Evolutionary conservation across 2,329 filamentous ascomycete species (phyloP).

Genomic region (Pseudocercospora eumusae): DNA sequence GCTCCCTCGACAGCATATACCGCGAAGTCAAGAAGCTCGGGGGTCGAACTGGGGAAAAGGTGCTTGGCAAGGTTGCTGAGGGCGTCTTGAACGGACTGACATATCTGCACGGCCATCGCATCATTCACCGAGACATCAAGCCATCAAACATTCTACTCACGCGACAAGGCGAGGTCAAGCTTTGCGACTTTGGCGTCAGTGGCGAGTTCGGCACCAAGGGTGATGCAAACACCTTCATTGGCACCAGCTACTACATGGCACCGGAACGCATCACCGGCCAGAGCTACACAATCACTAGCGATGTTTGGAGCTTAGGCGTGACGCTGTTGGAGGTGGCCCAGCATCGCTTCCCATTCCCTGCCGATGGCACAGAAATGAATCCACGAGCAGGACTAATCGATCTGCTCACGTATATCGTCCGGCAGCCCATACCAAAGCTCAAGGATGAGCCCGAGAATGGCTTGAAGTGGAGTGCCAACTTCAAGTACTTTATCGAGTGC

Average conservation of each 20-base stretch:
- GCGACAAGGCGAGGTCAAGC: slow-evolving; percentile 88
- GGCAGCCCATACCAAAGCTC: slow-evolving; percentile 89
- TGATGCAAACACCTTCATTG: slow-evolving; percentile 98
- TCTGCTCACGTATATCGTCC: slow-evolving; percentile 93
- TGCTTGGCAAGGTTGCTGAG: slow-evolving; percentile 93
- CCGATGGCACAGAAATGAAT: slow-evolving; percentile 93
- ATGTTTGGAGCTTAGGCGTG: slow-evolving; percentile 97
- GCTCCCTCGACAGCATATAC: slow-evolving; percentile 94
- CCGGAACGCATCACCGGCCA: slow-evolving; percentile 97
- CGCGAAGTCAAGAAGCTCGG: slow-evolving; percentile 94
- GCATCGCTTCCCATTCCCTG: slow-evolving; percentile 96
- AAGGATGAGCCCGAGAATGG: slow-evolving; percentile 80
- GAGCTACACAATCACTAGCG: slow-evolving; percentile 96
- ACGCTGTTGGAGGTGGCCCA: slow-evolving; percentile 99
- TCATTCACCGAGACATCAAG: slow-evolving; percentile 99
- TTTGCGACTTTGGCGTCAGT: slow-evolving; percentile 97
- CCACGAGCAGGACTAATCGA: slow-evolving; percentile 91
- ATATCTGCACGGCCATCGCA: slow-evolving; percentile 92
- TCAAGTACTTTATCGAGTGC: slow-evolving; percentile 99
- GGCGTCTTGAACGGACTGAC: slow-evolving; percentile 91
- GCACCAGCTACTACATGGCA: slow-evolving; percentile 99
- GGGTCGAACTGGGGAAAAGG: slow-evolving; percentile 93
- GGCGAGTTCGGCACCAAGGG: slow-evolving; percentile 98
- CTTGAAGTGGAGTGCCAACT: slow-evolving; percentile 94
- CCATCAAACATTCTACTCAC: slow-evolving; percentile 95